Evolutionary conservation across 129 eudicot species (phyloP).

Genomic region (Kitagawia praeruptora): DNA sequence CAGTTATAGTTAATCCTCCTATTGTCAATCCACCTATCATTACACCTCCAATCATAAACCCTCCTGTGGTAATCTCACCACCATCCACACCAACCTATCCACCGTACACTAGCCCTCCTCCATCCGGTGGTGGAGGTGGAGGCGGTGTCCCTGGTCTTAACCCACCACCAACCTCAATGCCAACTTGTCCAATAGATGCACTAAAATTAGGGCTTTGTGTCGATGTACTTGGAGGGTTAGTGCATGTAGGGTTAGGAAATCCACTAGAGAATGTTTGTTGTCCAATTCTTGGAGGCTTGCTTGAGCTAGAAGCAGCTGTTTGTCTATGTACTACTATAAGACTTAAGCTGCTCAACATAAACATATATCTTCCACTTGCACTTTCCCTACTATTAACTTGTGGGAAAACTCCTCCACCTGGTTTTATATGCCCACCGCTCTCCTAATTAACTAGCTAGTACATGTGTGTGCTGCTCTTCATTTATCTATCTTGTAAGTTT

Average conservation of each 20-base stretch:
- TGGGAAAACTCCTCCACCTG: constrained; percentile 81
- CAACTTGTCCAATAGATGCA: constrained; percentile 75
- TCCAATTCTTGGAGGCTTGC: constrained; percentile 71
- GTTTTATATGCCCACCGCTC: constrained; percentile 77
- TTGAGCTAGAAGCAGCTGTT: constrained; percentile 86
- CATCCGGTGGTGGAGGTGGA: constrained; percentile 20
- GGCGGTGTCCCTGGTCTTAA: constrained; percentile 24
- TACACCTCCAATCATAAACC: constrained; percentile 29
- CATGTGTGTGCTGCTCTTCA: not conserved
- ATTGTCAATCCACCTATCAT: constrained; percentile 24
- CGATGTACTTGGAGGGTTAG: constrained; percentile 80
- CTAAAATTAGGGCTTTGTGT: constrained; percentile 80
- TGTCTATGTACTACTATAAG: constrained; percentile 88
- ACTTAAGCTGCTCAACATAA: constrained; percentile 69
- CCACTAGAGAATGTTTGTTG: constrained; percentile 68
- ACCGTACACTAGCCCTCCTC: constrained; percentile 45
- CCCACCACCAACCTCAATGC: constrained; percentile 21
- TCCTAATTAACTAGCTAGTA: constrained; percentile 11
- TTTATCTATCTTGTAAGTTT: not conserved
- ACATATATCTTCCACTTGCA: constrained; percentile 72
- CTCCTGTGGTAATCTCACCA: constrained; percentile 32
- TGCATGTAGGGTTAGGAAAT: constrained; percentile 75
- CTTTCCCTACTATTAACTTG: constrained; percentile 66
- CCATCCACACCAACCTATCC: constrained; percentile 42
- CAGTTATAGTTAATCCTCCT: constrained; percentile 27